Evolutionary conservation across 495 filamentous ascomycete species (phyloP), one percentile per base, ranked within the genome.

Genomic region (Mytilinidion resinicola): DNA sequence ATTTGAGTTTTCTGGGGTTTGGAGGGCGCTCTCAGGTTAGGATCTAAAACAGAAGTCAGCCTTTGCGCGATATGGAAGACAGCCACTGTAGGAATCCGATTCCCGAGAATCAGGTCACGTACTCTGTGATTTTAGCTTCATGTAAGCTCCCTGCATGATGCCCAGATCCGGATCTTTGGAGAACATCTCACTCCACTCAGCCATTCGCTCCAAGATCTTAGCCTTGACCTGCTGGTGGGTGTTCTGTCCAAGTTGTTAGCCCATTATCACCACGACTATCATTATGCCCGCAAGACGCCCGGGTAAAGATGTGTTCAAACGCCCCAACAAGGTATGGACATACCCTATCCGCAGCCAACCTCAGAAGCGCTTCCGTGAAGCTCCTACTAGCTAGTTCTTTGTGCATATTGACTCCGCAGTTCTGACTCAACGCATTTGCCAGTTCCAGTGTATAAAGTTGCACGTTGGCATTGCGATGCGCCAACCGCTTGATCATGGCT

Each of bases 401-500:
- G 77, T 98, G 91, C 76, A 98, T 89, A 64, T 85, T 82, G 46
- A 85, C 77, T 25, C 91, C 93, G 70, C 95, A 96, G 72, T 98
- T 98, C 73, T 97, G 91, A 44, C 89, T 88, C 56, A 97, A 82
- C 14, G 93, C 87, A 74, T 98, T 96, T 57, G 86, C 91, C 61
- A 98, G 87, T 84, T 98, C 93, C 56, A 98, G 80, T 17, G 93
- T 97, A 70, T 98, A 98, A 35, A 98, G 80, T 75, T 98, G 93
- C n/a, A 98, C 93, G 74, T 98, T 97, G 56, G 93, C 93, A 74
- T 98, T 98, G 59, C 93, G 84, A 74, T 98, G 92, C 55, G 93
- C 95, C 62, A 98, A 78, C 57, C 93, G 80, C 76, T 96, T 97
- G 72, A 97, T 98, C 80, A 98, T 80, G 58, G 89, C 87, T 60